Base-by-base conservation (phyloP, 2,329 filamentous ascomycete species). In the Xylariaceae sp. region DNA sequence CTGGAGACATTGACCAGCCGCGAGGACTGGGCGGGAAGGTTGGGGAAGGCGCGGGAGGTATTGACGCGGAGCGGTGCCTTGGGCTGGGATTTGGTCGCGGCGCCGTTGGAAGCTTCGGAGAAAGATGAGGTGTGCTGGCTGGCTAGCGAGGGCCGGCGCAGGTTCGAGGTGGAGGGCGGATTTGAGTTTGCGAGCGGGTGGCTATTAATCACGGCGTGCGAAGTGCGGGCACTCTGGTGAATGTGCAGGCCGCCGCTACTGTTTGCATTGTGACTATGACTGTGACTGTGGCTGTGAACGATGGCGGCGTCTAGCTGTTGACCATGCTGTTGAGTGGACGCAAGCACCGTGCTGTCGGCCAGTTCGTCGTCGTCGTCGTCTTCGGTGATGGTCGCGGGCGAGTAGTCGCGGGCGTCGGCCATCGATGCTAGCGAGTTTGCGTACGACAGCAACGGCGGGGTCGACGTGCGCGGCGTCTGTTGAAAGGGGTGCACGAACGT, bases 401-500 rank as follows among this genome's bases (percentile, higher is more conserved):
- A 82, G 62, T 76, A 79, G 48, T 83, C 81, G 59, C 79, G 75
- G 44, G 63, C 66, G 34, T 62, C 61, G 53, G 69, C 76, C 47
- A 82, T 71, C 2, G 78, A 81, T 14, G 76, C 73, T 41, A 79
- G 68, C 7, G 81, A 82, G 65, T 80, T 80, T 57, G 80, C 76
- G 64, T 83, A 83, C 19, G 80, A 78, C 54, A 83, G 76, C 52
- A 83, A 62, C 9, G 82, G 81, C 46, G 82, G 81, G 53, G 82
- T 84, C 42, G 80, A 79, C 1, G 81, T 81, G 39, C 80, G 76
- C 31, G 83, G 83, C 9, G 75, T 84, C 69, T 86, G 83, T 64
- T 85, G 81, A 59, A 84, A 86, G 22, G 83, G 83, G 63, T 86
- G 83, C 17, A 85, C 75, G 62, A 86, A 86, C 31, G 74, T 65